A percentile compares a stretch with the other conserved stretches of the same genome.
These are phyloP conservation scores for Quercus suber DNA, from an alignment of 306 rosid genomes.

Conservation along the genomic window DNA sequence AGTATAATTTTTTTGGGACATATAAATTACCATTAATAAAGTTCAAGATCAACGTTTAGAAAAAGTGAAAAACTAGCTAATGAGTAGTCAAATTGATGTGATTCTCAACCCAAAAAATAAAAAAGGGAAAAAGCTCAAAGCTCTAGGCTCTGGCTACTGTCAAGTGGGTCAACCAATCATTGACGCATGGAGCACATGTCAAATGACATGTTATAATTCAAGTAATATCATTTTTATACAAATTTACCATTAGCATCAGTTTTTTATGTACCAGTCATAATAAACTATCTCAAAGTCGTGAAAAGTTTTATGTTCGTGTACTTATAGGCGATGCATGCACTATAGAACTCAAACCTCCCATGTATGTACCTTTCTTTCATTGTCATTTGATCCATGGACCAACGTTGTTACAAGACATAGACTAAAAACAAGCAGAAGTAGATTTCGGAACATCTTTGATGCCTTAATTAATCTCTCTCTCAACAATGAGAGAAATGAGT, in stretches of 20 bases:
- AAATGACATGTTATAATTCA: no score
- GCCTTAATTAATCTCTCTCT: constrained; percentile 2
- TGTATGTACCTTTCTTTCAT: constrained; percentile 55
- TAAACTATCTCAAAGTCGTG: no score
- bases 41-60: no score
- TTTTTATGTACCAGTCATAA: background rate
- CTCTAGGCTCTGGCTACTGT: background rate
- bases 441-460: constrained; percentile 20
- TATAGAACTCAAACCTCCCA: background rate
- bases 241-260: no score
- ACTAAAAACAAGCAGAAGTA: constrained; percentile 25
- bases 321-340: background rate
- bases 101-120: no score
- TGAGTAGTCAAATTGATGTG: no score
- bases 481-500: background rate
- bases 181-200: no score
- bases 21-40: background rate
- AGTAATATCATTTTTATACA: no score
- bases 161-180: background rate
- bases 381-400: constrained; percentile 38
- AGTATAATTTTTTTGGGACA: background rate
- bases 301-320: no score
- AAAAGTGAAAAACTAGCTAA: no score
- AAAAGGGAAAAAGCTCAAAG: no score
- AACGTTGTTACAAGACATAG: constrained; percentile 8